Percentiles rank a stretch among this genome's conserved stretches.
These are phyloP conservation scores for Torrubiella hemipterigena DNA, from an alignment of 2,329 filamentous ascomycete species.

Conservation along the genomic window DNA sequence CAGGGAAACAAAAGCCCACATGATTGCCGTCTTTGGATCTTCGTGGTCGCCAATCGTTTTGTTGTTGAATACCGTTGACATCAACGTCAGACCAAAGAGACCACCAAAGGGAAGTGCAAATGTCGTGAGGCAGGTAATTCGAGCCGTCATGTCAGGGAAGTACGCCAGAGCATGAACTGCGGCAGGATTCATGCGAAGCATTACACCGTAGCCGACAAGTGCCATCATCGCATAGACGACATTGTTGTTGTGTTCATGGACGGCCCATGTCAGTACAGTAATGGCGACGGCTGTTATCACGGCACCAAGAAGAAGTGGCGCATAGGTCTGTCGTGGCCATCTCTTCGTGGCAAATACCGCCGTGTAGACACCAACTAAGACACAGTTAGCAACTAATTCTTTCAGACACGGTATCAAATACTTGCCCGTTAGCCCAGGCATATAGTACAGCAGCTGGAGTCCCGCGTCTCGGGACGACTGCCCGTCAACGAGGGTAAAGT, in stretches of 20 bases:
- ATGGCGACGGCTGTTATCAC: conserved; percentile 46
- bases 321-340: conserved; percentile 50
- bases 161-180: conserved; percentile 51
- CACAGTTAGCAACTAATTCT: conserved; percentile 7
- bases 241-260: conserved; percentile 32
- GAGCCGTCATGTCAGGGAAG: conserved; percentile 44
- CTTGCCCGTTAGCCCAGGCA: conserved; percentile 13
- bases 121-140: conserved; percentile 46
- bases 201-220: conserved; percentile 48
- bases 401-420: neutral
- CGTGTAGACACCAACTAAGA: conserved; percentile 39
- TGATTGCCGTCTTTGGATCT: conserved; percentile 4
- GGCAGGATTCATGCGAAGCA: conserved; percentile 50
- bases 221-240: conserved; percentile 56
- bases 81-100: conserved; percentile 52
- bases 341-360: conserved; percentile 48
- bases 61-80: conserved; percentile 60
- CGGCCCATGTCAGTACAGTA: conserved; percentile 43
- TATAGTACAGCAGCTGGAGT: conserved; percentile 48
- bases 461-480: conserved; percentile 25
- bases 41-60: conserved; percentile 7
- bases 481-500: conserved; percentile 49
- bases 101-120: conserved; percentile 52
- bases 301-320: conserved; percentile 42
- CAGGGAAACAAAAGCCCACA: conserved; percentile 5